These are phyloP conservation scores for Scedosporium aurantiacum DNA, from an alignment of 2,329 filamentous ascomycete genomes.

Conservation along the genomic window DNA sequence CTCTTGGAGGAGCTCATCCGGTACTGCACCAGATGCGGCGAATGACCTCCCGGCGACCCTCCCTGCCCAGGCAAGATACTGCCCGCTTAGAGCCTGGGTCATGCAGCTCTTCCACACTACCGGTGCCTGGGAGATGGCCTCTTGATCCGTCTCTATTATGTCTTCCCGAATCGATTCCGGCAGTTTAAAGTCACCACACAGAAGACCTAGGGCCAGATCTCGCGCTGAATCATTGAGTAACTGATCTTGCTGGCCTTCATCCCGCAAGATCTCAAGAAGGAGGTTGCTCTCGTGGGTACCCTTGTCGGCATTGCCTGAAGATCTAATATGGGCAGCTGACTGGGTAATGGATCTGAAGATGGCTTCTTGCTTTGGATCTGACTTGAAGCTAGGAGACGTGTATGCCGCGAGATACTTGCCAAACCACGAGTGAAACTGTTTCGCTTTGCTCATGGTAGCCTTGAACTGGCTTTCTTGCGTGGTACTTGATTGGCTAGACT, in stretches of 20 bases:
- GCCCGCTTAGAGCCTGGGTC: conserved; percentile 47
- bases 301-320: conserved; percentile 56
- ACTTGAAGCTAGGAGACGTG: conserved; percentile 39
- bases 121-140: conserved; percentile 50
- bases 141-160: conserved; percentile 55
- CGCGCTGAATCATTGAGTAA: conserved; percentile 62
- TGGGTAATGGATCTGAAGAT: conserved; percentile 56
- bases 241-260: conserved; percentile 49
- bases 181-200: conserved; percentile 64
- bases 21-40: conserved; percentile 60
- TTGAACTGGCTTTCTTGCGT: conserved; percentile 77
- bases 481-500: conserved; percentile 63
- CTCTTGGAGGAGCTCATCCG: conserved; percentile 48
- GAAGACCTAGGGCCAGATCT: conserved; percentile 56
- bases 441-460: conserved; percentile 64
- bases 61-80: conserved; percentile 77
- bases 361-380: conserved; percentile 33
- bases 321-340: conserved; percentile 56
- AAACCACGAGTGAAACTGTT: conserved; percentile 71
- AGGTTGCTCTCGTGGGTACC: conserved; percentile 69
- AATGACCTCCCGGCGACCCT: conserved; percentile 76
- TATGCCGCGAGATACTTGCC: conserved; percentile 56
- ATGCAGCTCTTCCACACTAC: conserved; percentile 69
- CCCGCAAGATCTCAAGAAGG: conserved; percentile 67
- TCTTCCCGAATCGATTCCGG: conserved; percentile 40